These are phyloP conservation scores for Zoysia matrella DNA, from an alignment of 202 grass and related monocot species.

Conservation along the genomic window DNA sequence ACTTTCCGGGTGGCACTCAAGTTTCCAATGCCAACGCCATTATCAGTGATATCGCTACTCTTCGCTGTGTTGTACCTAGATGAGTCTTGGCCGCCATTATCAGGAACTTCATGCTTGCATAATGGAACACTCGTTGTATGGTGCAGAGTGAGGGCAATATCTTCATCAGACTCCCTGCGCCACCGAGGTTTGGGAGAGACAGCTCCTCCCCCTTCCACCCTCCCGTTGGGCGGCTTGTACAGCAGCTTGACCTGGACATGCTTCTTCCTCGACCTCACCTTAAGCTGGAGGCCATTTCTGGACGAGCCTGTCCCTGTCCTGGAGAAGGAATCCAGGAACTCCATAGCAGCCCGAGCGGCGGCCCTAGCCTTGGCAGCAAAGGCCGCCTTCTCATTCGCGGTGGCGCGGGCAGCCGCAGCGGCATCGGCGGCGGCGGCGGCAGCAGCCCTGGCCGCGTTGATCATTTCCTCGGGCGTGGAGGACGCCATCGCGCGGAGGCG, in stretches of 20 bases:
- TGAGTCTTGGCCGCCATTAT: slow-evolving; percentile 31
- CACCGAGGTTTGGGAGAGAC: slow-evolving; percentile 36
- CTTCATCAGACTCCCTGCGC: slow-evolving; percentile 55
- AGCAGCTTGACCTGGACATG: slow-evolving; percentile 70
- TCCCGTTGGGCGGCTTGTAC: slow-evolving; percentile 59
- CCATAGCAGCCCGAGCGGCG: slow-evolving; percentile 77
- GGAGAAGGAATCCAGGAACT: slow-evolving; percentile 76
- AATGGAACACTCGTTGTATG: slow-evolving; percentile 53
- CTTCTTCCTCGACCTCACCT: slow-evolving; percentile 70
- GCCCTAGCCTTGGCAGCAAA: slow-evolving; percentile 70
- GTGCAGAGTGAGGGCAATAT: slow-evolving; percentile 65
- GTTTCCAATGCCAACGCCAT: slow-evolving; percentile 36
- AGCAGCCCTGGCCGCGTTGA: slow-evolving; percentile 61
- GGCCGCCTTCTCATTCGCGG: slow-evolving; percentile 71
- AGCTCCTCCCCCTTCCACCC: slow-evolving; percentile 12
- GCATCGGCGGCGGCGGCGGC: slow-evolving; percentile 56
- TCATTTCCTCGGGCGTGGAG: slow-evolving; percentile 58
- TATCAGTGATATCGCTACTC: slow-evolving; percentile 14
- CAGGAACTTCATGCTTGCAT: slow-evolving; percentile 37
- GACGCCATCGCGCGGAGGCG: slow-evolving; percentile 67
- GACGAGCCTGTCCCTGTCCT: slow-evolving; percentile 25
- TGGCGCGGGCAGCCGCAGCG: slow-evolving; percentile 60
- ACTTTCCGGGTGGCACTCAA: slow-evolving; percentile 41
- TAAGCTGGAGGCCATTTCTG: slow-evolving; percentile 58
- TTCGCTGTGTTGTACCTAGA: slow-evolving; percentile 8